Evolutionary conservation across 495 filamentous ascomycete species (phyloP).

Genomic region (Margaritispora aquatica): DNA sequence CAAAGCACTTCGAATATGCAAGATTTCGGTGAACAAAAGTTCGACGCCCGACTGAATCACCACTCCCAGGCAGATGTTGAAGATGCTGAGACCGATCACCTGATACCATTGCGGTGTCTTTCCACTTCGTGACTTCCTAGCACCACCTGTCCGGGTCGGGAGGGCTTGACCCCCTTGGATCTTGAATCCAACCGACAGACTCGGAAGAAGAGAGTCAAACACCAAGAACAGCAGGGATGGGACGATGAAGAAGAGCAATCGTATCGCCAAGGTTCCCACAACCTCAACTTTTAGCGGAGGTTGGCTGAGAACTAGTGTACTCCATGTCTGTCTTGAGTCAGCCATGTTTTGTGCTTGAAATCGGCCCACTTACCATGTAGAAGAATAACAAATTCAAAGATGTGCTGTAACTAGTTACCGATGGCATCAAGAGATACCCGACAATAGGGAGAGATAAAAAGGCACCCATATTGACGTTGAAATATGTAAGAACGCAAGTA

Average conservation of each 20-base stretch:
- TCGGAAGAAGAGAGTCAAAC: slow-evolving; percentile 66
- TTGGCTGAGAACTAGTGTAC: slow-evolving; percentile 72
- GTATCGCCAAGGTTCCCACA: slow-evolving; percentile 57
- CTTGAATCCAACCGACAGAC: slow-evolving; percentile 60
- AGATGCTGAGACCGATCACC: slow-evolving; percentile 46
- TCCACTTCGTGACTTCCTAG: slow-evolving; percentile 23
- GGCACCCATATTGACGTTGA: slow-evolving; percentile 42
- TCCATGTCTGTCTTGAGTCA: slow-evolving; percentile 53
- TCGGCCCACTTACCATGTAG: slow-evolving; percentile 44
- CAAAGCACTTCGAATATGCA: slow-evolving; percentile 48
- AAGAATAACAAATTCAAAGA: slow-evolving; percentile 85
- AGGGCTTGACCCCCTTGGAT: slow-evolving; percentile 57
- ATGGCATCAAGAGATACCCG: slow-evolving; percentile 50
- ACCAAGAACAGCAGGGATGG: slow-evolving; percentile 69
- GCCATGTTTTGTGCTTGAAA: neutral
- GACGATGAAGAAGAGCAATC: slow-evolving; percentile 64
- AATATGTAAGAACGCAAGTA: neutral
- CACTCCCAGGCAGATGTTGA: slow-evolving; percentile 59
- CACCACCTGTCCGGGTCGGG: slow-evolving; percentile 46
- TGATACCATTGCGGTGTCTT: slow-evolving; percentile 35
- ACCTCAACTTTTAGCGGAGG: slow-evolving; percentile 71
- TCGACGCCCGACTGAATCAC: slow-evolving; percentile 53
- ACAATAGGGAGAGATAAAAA: slow-evolving; percentile 67
- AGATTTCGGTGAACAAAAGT: slow-evolving; percentile 39
- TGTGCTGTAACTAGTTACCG: slow-evolving; percentile 60